These are phyloP conservation scores for Solanum chmielewskii DNA, from an alignment of 257 asterid species.

Conservation along the genomic window DNA sequence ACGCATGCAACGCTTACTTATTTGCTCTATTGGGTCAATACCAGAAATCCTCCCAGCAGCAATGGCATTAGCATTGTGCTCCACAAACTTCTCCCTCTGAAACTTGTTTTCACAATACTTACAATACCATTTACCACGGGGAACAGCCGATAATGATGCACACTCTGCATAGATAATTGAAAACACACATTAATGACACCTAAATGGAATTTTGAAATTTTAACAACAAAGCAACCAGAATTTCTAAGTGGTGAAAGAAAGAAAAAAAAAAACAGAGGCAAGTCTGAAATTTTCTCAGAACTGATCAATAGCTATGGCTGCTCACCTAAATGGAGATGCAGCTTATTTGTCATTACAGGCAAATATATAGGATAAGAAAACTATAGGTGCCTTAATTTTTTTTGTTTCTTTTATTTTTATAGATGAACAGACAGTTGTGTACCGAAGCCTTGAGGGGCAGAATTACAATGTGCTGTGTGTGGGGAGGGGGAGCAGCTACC, in stretches of 20 bases:
- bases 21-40: constrained; percentile 64
- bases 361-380: neutral
- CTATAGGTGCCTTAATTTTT: neutral
- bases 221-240: neutral
- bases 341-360: neutral
- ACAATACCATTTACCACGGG: constrained; percentile 95
- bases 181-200: neutral
- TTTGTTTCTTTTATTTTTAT: neutral
- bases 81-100: constrained; percentile 70
- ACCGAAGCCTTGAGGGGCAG: neutral
- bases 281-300: neutral
- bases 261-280: neutral
- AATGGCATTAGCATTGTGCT: constrained; percentile 68
- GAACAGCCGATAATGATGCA: constrained; percentile 62
- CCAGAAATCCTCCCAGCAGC: constrained; percentile 84
- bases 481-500: neutral
- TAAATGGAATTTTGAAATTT: neutral
- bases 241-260: neutral
- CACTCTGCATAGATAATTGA: constrained; percentile 55
- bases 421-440: neutral
- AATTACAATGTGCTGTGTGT: neutral
- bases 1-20: constrained; percentile 78
- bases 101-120: constrained; percentile 88
- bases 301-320: neutral
- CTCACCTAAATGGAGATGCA: neutral